These are phyloP conservation scores for Cyberlindnera suaveolens DNA, from an alignment of 805 yeast genomes.

Conservation along the genomic window DNA sequence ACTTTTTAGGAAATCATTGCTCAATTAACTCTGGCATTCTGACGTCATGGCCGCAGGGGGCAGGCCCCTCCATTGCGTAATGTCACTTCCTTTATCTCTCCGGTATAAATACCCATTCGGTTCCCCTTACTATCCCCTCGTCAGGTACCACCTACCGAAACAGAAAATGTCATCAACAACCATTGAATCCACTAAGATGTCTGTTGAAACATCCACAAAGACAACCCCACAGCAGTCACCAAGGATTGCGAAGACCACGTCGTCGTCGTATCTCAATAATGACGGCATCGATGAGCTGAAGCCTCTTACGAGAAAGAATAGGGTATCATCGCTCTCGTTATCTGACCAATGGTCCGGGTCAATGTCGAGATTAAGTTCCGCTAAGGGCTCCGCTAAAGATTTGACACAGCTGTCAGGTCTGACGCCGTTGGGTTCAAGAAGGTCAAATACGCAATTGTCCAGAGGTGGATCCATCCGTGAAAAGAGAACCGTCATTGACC, in stretches of 20 bases:
- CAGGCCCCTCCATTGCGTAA: no score
- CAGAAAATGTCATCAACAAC: constrained; percentile 1
- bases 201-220: constrained; percentile 13
- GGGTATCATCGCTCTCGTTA: constrained; percentile 61
- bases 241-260: constrained; percentile 26
- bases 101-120: neutral
- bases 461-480: constrained; percentile 28
- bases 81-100: neutral
- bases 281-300: constrained; percentile 66
- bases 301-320: constrained; percentile 55
- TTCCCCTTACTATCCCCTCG: neutral
- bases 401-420: constrained; percentile 15
- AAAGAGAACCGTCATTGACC: constrained; percentile 53
- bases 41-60: no score
- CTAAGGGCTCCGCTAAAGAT: constrained; percentile 20
- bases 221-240: constrained; percentile 14
- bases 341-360: constrained; percentile 63
- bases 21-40: no score
- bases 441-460: constrained; percentile 14
- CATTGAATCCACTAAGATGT: neutral
- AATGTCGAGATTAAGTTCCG: constrained; percentile 21
- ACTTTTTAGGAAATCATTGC: no score
- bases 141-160: no score
- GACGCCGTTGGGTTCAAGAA: constrained; percentile 17
- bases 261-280: constrained; percentile 63